Evolutionary conservation across 306 rosid species (phyloP), one percentile per base, ranked within the genome.

Genomic region (Sophora flavescens): DNA sequence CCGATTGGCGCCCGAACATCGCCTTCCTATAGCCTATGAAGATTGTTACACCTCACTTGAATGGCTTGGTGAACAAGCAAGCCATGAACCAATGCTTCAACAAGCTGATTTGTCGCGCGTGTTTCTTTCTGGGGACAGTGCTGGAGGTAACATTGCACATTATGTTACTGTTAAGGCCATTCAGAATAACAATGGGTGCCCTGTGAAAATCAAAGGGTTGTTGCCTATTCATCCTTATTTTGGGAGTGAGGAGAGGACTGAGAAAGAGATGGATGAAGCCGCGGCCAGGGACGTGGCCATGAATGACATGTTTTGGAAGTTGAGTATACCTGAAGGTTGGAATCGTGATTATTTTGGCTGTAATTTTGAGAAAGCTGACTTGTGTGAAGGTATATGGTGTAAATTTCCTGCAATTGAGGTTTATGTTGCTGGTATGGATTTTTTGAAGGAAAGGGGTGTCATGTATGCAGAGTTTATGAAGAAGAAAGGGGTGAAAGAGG

Each of bases 101-200:
- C 67, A 57, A 38, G 92, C 85, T n/a, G 91, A 94, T 63, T 75
- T 84, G 8, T 81, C 93, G 8, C 62, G 84, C 5, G 95, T 90
- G 16, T 94, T 94, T 74, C 92, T 92, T 22, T 82, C 95, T 1
- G 95, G 97, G 3, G 96, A 94, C 14, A 92, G 96, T 75, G 97
- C 98, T n/a, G 98, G 97, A 35, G 98, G 93, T 14, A 94, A 91
- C 84, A 92, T 89, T 65, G 82, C 80, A 3, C 96, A 94, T 60
- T 63, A 92, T 53, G 93, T 94, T 59, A 90, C 91, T 6, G 8
- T 88, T 41, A 87, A 78, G 76, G 45, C 85, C 7, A 76, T 88
- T 53, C 68, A 57, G 28, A 56, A 64, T 41, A 36, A 39, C 30
- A 38, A 35, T 13, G 67, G 22, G 44, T 59, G 80, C 11, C 59